A percentile compares a stretch with the other conserved stretches of the same genome.
Conservation (phyloP, 2,329 filamentous ascomycete species). For the Verticillium klebahnii region DNA sequence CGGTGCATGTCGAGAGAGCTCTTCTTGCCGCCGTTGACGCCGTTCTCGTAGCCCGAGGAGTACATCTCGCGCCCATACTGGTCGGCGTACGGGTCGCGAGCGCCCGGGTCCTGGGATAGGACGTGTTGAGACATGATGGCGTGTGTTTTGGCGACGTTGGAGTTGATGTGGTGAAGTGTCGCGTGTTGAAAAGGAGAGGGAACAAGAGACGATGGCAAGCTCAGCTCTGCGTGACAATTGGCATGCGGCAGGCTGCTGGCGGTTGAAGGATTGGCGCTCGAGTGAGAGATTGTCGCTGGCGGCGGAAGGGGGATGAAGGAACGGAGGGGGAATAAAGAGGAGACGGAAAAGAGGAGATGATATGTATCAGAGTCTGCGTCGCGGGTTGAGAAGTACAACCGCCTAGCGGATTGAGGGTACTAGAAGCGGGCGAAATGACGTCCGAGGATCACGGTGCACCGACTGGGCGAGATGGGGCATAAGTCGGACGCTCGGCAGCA, state of each 20-base stretch:
- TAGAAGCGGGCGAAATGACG: background rate
- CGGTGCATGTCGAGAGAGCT: background rate
- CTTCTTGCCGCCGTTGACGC: constrained; percentile 3
- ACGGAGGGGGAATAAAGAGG: background rate
- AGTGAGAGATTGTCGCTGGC: background rate
- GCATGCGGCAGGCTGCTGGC: background rate
- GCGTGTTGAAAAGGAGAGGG: background rate
- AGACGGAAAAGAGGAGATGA: background rate
- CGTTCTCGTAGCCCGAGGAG: constrained; percentile 1
- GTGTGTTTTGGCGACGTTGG: background rate
- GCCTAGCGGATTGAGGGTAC: background rate
- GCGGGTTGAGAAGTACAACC: background rate
- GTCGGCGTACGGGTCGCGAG: constrained; percentile 1
- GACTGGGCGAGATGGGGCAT: constrained; percentile 1
- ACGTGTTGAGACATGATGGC: constrained; percentile 5
- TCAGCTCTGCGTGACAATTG: background rate
- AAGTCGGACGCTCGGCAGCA: constrained; percentile 1
- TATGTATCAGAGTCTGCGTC: background rate
- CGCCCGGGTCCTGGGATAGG: constrained; percentile 13
- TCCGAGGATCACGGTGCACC: constrained; percentile 2
- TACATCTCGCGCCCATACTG: background rate
- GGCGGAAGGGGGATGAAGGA: background rate
- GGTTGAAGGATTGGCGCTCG: background rate
- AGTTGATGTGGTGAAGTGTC: background rate
- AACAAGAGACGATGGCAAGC: background rate